Conservation (phyloP, 345 rosid species). For the Viola odorata region DNA sequence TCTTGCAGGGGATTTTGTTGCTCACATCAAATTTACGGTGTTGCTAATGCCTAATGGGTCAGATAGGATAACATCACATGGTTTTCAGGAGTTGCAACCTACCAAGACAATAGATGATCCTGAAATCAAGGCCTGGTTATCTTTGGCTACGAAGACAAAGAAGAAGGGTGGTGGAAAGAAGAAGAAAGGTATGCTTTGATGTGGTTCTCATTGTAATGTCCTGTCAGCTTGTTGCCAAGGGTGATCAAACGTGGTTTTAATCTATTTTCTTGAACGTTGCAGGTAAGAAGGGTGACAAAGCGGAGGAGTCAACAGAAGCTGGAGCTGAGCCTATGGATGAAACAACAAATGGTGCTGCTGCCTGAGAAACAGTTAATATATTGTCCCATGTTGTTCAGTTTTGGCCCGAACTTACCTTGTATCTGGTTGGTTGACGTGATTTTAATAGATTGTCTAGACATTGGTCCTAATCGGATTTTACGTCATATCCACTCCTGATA, state of each 20-base stretch:
- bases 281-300: constrained; percentile 75
- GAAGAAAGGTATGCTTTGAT: constrained; percentile 65
- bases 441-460: constrained; percentile 31
- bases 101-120: constrained; percentile 77
- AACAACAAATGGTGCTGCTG: constrained; percentile 37
- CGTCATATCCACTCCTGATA: not conserved
- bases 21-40: constrained; percentile 89
- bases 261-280: constrained; percentile 13
- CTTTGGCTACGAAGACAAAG: constrained; percentile 85
- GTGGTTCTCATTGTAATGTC: not conserved
- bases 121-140: constrained; percentile 92
- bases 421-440: constrained; percentile 25
- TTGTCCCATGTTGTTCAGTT: constrained; percentile 30
- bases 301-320: constrained; percentile 48
- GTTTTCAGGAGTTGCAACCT: constrained; percentile 72
- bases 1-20: constrained; percentile 71
- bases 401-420: constrained; percentile 37
- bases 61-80: constrained; percentile 74
- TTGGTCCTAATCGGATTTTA: constrained; percentile 6
- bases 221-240: too few relatives aligned
- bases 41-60: constrained; percentile 97
- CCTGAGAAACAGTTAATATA: constrained; percentile 26
- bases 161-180: constrained; percentile 97
- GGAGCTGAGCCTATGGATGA: constrained; percentile 66
- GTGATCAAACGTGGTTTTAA: too few relatives aligned